Evolutionary conservation across 163 green algal species (phyloP).

Genomic region (Coccomyxa subellipsoidea): DNA sequence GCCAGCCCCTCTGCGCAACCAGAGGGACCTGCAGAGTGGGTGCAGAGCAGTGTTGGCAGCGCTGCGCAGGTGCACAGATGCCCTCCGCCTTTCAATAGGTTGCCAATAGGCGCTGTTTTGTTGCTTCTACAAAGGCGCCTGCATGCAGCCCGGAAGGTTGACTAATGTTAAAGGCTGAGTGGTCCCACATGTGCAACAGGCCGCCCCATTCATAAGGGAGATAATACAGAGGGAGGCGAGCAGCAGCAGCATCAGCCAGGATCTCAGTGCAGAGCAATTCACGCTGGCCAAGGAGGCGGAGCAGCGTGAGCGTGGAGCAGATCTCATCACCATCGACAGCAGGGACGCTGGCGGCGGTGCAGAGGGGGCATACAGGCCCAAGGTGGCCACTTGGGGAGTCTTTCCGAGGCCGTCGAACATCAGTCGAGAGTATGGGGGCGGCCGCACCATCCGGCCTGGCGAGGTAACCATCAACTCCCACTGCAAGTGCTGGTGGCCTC

Average conservation of each 20-base stretch:
- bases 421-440: constrained; percentile 31
- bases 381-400: constrained; percentile 75
- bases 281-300: constrained; percentile 23
- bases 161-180: too few species aligned
- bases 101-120: too few species aligned
- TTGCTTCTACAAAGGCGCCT: too few species aligned
- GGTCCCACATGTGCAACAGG: neutral
- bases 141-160: too few species aligned
- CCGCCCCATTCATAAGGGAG: neutral
- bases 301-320: constrained; percentile 16
- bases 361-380: constrained; percentile 26
- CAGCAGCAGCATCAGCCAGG: neutral
- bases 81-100: too few species aligned
- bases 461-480: too few species aligned
- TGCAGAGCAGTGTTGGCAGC: neutral
- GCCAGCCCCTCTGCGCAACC: neutral
- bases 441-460: constrained; percentile 22
- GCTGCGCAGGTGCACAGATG: neutral
- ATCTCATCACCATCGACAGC: constrained; percentile 13
- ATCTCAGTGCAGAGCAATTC: constrained; percentile 2
- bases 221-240: neutral
- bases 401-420: constrained; percentile 81
- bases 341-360: neutral
- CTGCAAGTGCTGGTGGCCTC: too few species aligned
- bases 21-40: neutral